Evolutionary conservation across 495 filamentous ascomycete genomes (phyloP).

Genomic region (Neurospora terricola): DNA sequence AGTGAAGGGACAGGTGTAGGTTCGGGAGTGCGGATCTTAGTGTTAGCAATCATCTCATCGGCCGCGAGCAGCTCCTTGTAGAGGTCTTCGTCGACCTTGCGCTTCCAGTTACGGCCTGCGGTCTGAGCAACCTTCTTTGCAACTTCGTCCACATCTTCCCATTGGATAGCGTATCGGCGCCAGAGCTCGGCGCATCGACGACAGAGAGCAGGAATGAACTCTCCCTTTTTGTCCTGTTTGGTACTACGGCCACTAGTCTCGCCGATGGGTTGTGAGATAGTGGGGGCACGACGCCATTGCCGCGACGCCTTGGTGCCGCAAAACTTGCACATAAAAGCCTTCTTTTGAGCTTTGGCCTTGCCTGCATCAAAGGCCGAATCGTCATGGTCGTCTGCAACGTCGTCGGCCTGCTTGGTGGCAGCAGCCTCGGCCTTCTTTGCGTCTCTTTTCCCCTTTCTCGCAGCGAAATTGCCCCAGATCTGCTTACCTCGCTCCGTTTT

Average conservation of each 20-base stretch:
- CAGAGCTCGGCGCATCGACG: slow-evolving; percentile 82
- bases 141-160: slow-evolving; percentile 90
- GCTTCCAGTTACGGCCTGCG: slow-evolving; percentile 78
- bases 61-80: slow-evolving; percentile 60
- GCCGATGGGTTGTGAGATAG: slow-evolving; percentile 59
- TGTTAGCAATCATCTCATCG: slow-evolving; percentile 39
- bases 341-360: slow-evolving; percentile 70
- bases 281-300: slow-evolving; percentile 88
- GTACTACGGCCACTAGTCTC: slow-evolving; percentile 54
- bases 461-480: slow-evolving; percentile 83
- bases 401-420: slow-evolving; percentile 70
- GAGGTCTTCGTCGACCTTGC: slow-evolving; percentile 83
- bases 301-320: slow-evolving; percentile 68
- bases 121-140: slow-evolving; percentile 77
- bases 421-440: slow-evolving; percentile 53
- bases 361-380: slow-evolving; percentile 93
- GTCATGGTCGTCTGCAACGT: slow-evolving; percentile 86
- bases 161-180: slow-evolving; percentile 91
- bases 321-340: slow-evolving; percentile 90
- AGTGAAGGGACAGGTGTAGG: slow-evolving; percentile 26
- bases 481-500: slow-evolving; percentile 76
- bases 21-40: slow-evolving; percentile 31
- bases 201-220: slow-evolving; percentile 76
- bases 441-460: slow-evolving; percentile 80
- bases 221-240: slow-evolving; percentile 62